A percentile compares a stretch with the other conserved stretches of the same genome.
phyloP scores from a whole-genome alignment of 495 filamentous ascomycete species.

The Hypoxylon fragiforme region DNA sequence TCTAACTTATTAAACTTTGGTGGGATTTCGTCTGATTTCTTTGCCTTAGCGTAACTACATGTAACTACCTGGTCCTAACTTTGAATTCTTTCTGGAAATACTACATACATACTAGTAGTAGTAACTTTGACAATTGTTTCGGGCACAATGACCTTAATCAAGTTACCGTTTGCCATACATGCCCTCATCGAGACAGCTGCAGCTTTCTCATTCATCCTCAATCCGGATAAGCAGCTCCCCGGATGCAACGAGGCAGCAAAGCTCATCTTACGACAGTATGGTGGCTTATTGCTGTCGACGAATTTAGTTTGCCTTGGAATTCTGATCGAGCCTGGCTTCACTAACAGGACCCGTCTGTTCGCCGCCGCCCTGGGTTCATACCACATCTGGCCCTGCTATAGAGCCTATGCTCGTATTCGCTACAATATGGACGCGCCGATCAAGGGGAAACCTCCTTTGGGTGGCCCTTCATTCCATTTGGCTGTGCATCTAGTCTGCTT shows the following conservation, averaged over 20 bases:
- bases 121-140: not conserved
- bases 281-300: conserved; percentile 43
- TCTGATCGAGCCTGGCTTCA: conserved; percentile 20
- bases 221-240: conserved; percentile 36
- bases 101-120: no score
- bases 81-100: no score
- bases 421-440: not conserved
- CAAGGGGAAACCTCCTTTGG: conserved; percentile 2
- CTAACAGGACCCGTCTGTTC: conserved; percentile 23
- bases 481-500: conserved; percentile 15
- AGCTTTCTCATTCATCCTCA: conserved; percentile 38
- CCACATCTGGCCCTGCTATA: conserved; percentile 44
- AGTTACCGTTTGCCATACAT: conserved; percentile 34
- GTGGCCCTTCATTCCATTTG: conserved; percentile 22
- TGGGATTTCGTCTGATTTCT: no score
- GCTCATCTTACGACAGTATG: conserved; percentile 46
- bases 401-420: conserved; percentile 36
- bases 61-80: no score
- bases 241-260: conserved; percentile 32
- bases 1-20: not conserved
- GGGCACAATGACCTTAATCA: conserved; percentile 15
- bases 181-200: conserved; percentile 34
- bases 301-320: conserved; percentile 36
- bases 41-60: no score
- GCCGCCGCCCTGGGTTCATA: conserved; percentile 42